Conservation (phyloP, 2,329 filamentous ascomycete genomes). For the Calonectria henricotiae region DNA sequence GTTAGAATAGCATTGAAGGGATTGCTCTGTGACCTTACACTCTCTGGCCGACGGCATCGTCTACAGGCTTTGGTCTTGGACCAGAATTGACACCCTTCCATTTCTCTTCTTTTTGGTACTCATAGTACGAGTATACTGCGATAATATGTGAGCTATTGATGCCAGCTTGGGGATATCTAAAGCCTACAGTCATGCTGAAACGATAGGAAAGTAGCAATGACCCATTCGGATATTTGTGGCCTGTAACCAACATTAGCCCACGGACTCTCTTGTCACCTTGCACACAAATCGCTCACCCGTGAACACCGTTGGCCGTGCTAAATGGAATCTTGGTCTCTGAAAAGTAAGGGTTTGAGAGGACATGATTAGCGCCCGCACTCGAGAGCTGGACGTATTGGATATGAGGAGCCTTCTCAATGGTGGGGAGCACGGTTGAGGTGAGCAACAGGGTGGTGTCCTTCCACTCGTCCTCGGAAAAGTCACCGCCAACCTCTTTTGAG, state of each 20-base stretch:
- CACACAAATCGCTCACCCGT: constrained; percentile 61
- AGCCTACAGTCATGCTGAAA: constrained; percentile 66
- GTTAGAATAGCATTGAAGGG: constrained; percentile 5
- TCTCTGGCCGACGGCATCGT: constrained; percentile 66
- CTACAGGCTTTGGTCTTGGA: constrained; percentile 50
- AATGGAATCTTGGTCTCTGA: constrained; percentile 67
- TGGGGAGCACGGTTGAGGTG: constrained; percentile 63
- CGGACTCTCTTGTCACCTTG: background rate
- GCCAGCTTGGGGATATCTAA: accelerated
- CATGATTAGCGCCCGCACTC: constrained; percentile 70
- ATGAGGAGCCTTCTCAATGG: constrained; percentile 62
- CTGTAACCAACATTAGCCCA: constrained; percentile 51
- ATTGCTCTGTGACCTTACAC: constrained; percentile 60
- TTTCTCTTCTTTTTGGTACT: constrained; percentile 61
- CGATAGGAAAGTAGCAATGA: constrained; percentile 68
- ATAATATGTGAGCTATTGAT: background rate
- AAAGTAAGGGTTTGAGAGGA: constrained; percentile 66
- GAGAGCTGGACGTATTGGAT: constrained; percentile 70
- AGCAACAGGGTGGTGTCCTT: constrained; percentile 67
- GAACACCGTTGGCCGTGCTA: constrained; percentile 73
- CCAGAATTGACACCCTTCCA: constrained; percentile 59
- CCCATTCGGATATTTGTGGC: constrained; percentile 73
- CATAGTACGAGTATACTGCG: constrained; percentile 64
- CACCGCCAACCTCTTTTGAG: constrained; percentile 44
- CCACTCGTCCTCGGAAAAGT: constrained; percentile 62